Base-by-base conservation (phyloP, 208 protist species). In the Wallacemonas collosoma region DNA sequence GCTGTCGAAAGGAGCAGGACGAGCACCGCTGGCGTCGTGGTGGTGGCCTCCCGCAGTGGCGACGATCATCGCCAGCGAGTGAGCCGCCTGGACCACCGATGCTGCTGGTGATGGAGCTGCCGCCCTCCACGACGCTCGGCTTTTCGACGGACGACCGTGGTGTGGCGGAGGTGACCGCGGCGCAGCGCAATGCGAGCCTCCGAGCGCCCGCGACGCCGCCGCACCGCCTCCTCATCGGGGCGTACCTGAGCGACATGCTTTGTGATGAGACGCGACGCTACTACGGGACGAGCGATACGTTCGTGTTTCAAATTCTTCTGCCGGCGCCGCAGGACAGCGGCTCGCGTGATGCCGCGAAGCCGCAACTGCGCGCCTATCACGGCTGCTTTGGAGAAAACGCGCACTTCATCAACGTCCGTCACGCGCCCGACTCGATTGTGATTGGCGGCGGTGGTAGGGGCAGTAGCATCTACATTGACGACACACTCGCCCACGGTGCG, bases 271-370 rank as follows among this genome's bases (percentile, higher is more conserved):
- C 73, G 1, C 83, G 75, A 1, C 85, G 86, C 3, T 95, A 89
- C 80, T 95, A 93, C 72, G 90, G 90, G 48, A 80, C 40, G 9
- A 72, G 68, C 55, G 85, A 87, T 4, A 91, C 83, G 7, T 95
- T 95, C 81, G 83, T 95, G 1, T 95, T 91, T 73, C 90, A 95
- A 63, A 40, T 94, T 11, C 73, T 89, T 38, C 73, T 90, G 7
- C 79, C 80, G 2, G 56, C 70, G 1, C 14, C 43, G 35, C 62
- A 35, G 41, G 40, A 6, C 12, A 41, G 3, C 14, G 45, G 3
- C 41, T 26, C 26, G 26, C 26, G 26, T 26, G 26, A 26, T 26
- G 14, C 15, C 43, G 36, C 8, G 3, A 39, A 48, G 41, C 85
- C 87, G 40, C 54, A 81, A 56, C 72, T 94, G 1, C 78, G 76